Evolutionary conservation across 2,329 filamentous ascomycete genomes (phyloP).

Genomic region (Xenosphaeropsis pyriputrescens): DNA sequence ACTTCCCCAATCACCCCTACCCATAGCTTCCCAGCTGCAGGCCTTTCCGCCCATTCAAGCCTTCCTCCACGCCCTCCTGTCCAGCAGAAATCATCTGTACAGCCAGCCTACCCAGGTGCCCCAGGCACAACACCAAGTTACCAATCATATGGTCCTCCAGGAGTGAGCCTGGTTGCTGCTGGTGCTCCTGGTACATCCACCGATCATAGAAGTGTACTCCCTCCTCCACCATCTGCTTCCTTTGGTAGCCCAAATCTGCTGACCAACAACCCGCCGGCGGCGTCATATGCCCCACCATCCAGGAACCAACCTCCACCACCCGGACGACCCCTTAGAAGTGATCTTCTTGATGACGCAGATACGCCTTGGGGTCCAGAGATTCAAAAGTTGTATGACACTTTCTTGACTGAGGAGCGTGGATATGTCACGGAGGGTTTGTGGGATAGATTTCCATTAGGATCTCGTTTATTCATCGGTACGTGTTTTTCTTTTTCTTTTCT

Average conservation of each 20-base stretch:
- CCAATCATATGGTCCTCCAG: constrained; percentile 16
- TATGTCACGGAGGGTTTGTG: constrained; percentile 69
- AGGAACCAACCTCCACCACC: constrained; percentile 1
- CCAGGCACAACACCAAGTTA: constrained; percentile 10
- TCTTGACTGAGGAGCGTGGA: constrained; percentile 56
- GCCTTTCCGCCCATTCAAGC: constrained; percentile 18
- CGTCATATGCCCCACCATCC: constrained; percentile 9
- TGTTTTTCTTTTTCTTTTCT: too few species aligned
- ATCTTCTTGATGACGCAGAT: constrained; percentile 16
- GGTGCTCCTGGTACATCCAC: constrained; percentile 18
- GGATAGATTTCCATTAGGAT: constrained; percentile 67
- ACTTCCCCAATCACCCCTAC: constrained; percentile 9
- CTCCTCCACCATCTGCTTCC: constrained; percentile 17
- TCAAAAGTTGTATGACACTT: constrained; percentile 57
- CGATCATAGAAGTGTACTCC: constrained; percentile 17
- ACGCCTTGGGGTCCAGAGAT: constrained; percentile 28
- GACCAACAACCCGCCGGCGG: constrained; percentile 3
- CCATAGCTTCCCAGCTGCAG: constrained; percentile 9
- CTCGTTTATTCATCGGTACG: constrained; percentile 69
- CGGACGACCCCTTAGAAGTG: constrained; percentile 5
- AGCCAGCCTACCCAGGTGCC: constrained; percentile 7
- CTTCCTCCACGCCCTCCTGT: constrained; percentile 19
- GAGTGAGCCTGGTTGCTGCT: constrained; percentile 14
- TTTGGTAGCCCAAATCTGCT: constrained; percentile 11
- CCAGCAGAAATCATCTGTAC: constrained; percentile 1